Percentiles rank a stretch among this genome's conserved stretches.
These are phyloP conservation scores for Nigrospora osmanthi DNA, from an alignment of 2,329 filamentous ascomycete species.

Conservation along the genomic window DNA sequence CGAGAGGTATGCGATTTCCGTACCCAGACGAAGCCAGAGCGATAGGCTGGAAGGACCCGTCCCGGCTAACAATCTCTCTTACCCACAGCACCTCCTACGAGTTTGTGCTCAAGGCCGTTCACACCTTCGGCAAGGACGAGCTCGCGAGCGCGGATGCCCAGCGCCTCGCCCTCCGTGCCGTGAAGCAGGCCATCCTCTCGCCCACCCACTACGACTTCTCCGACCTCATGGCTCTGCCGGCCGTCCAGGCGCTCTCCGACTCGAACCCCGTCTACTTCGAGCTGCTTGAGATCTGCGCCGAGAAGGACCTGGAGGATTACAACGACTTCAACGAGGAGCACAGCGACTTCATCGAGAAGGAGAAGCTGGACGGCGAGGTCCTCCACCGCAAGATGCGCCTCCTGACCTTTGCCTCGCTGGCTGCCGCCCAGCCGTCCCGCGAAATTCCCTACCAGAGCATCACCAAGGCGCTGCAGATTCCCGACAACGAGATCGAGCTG, in stretches of 20 bases:
- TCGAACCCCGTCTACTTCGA: conserved; percentile 82
- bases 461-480: conserved; percentile 75
- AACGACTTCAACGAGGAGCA: conserved; percentile 93
- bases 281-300: conserved; percentile 89
- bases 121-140: conserved; percentile 52
- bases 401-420: conserved; percentile 83
- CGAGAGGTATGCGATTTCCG: conserved; percentile 50
- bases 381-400: conserved; percentile 95
- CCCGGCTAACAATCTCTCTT: background rate
- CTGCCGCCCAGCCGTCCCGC: conserved; percentile 73
- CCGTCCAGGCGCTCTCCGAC: conserved; percentile 79
- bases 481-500: conserved; percentile 81
- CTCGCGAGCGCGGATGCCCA: conserved; percentile 52
- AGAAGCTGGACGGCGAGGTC: conserved; percentile 62
- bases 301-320: conserved; percentile 91
- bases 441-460: conserved; percentile 86
- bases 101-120: conserved; percentile 56
- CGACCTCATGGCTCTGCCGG: conserved; percentile 73
- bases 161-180: conserved; percentile 48
- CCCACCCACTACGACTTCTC: conserved; percentile 61
- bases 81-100: conserved; percentile 50
- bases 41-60: no score
- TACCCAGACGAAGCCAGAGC: no score
- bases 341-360: conserved; percentile 72
- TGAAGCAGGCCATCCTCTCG: conserved; percentile 46